Conservation (phyloP, 352 stramenopile genomes). For the Aphanomyces stellatus region DNA sequence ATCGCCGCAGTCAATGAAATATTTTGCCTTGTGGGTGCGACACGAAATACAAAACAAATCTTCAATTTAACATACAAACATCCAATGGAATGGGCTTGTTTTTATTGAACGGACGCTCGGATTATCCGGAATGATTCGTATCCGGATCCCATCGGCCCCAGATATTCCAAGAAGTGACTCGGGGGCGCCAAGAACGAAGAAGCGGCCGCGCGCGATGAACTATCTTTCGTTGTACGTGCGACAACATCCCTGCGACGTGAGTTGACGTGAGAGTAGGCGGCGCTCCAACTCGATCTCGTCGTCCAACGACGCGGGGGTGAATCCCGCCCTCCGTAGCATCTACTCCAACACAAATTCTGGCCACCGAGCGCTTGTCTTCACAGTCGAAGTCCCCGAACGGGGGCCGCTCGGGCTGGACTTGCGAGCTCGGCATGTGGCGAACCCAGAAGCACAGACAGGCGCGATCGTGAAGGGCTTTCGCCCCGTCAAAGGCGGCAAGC, state of each 20-base stretch:
- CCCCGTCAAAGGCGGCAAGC: constrained; percentile 34
- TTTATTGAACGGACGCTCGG: too few species aligned
- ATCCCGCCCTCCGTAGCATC: constrained; percentile 7
- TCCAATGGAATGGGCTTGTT: not conserved
- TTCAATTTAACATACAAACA: constrained; percentile 1
- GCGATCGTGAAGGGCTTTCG: constrained; percentile 76
- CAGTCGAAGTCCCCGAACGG: constrained; percentile 56
- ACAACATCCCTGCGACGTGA: not conserved
- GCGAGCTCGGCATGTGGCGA: constrained; percentile 59
- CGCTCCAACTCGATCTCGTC: constrained; percentile 5
- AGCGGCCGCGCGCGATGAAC: constrained; percentile 4
- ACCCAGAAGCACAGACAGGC: constrained; percentile 60
- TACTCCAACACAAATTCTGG: constrained; percentile 11
- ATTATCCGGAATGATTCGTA: too few species aligned
- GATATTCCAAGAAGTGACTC: not conserved
- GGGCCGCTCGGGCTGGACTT: constrained; percentile 67
- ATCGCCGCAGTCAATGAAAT: not conserved
- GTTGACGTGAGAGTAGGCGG: not conserved
- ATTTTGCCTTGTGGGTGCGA: too few species aligned
- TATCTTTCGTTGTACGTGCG: not conserved
- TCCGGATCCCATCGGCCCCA: not conserved
- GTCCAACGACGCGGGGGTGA: constrained; percentile 1
- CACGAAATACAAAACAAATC: not conserved
- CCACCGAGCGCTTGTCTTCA: constrained; percentile 54
- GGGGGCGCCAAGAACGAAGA: not conserved